Conservation (phyloP, 257 asterid genomes). For the Leonotis leonurus region DNA sequence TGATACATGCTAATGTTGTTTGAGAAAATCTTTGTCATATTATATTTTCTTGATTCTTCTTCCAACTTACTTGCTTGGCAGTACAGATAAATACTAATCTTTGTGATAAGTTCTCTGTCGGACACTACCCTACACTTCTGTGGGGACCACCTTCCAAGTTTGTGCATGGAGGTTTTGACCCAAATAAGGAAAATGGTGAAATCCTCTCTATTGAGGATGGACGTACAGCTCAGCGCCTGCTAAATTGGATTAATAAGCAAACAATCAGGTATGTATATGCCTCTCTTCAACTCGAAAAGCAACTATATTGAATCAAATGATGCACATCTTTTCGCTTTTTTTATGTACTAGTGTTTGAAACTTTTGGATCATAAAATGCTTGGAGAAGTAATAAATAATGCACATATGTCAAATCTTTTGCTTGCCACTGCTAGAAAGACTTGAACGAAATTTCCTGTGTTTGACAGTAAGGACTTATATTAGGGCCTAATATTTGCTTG, state of each 20-base stretch:
- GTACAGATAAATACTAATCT: constrained; percentile 75
- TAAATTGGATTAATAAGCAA: constrained; percentile 70
- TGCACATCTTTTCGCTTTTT: neutral
- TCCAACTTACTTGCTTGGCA: constrained; percentile 67
- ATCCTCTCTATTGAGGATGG: constrained; percentile 45
- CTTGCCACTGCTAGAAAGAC: too few relatives aligned
- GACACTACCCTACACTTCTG: constrained; percentile 63
- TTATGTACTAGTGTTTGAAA: too few relatives aligned
- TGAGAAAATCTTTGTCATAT: neutral
- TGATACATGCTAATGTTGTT: too few relatives aligned
- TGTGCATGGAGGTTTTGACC: constrained; percentile 57
- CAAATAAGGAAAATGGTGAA: constrained; percentile 45
- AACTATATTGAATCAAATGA: too few relatives aligned
- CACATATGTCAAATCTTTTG: too few relatives aligned
- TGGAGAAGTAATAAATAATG: too few relatives aligned
- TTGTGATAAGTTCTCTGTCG: constrained; percentile 74
- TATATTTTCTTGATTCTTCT: constrained; percentile 25
- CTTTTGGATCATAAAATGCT: neutral
- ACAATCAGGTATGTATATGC: constrained; percentile 38
- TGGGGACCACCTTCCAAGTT: constrained; percentile 83
- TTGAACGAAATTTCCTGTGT: neutral
- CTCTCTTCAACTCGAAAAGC: too few relatives aligned
- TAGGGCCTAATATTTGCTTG: too few relatives aligned
- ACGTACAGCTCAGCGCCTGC: constrained; percentile 54
- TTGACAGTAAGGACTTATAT: too few relatives aligned